Evolutionary conservation across 1,139 yeast species (phyloP).

Genomic region (Hanseniaspora gamundiae): DNA sequence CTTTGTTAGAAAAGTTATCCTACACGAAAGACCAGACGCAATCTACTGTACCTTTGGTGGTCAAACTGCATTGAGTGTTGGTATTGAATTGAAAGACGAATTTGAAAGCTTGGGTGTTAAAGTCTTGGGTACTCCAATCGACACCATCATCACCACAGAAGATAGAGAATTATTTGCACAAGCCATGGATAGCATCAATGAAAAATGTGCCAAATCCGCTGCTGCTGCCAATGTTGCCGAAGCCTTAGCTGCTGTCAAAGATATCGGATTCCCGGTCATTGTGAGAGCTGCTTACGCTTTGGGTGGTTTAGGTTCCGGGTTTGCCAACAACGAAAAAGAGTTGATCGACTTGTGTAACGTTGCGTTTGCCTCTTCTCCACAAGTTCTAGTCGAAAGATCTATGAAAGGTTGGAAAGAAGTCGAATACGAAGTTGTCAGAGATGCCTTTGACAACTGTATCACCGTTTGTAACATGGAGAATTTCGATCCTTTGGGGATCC

Average conservation of each 20-base stretch:
- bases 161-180: constrained; percentile 92
- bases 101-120: constrained; percentile 84
- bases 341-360: constrained; percentile 73
- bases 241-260: constrained; percentile 73
- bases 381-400: constrained; percentile 86
- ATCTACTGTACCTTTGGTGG: constrained; percentile 97
- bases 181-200: constrained; percentile 90
- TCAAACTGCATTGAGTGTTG: constrained; percentile 93
- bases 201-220: constrained; percentile 86
- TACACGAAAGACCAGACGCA: constrained; percentile 94
- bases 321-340: constrained; percentile 83
- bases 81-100: constrained; percentile 91
- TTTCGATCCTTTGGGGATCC: constrained; percentile 97
- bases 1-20: constrained; percentile 87
- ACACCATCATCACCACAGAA: constrained; percentile 92
- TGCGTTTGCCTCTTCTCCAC: constrained; percentile 94
- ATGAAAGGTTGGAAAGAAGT: constrained; percentile 99
- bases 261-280: constrained; percentile 90
- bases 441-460: constrained; percentile 93
- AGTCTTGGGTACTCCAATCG: constrained; percentile 93
- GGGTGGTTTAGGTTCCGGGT: constrained; percentile 98
- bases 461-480: constrained; percentile 99
- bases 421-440: constrained; percentile 97
- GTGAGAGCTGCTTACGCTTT: constrained; percentile 96
- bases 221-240: constrained; percentile 73